phyloP scores from a whole-genome alignment of 495 filamentous ascomycete species.

The Aspergillus homomorphus region DNA sequence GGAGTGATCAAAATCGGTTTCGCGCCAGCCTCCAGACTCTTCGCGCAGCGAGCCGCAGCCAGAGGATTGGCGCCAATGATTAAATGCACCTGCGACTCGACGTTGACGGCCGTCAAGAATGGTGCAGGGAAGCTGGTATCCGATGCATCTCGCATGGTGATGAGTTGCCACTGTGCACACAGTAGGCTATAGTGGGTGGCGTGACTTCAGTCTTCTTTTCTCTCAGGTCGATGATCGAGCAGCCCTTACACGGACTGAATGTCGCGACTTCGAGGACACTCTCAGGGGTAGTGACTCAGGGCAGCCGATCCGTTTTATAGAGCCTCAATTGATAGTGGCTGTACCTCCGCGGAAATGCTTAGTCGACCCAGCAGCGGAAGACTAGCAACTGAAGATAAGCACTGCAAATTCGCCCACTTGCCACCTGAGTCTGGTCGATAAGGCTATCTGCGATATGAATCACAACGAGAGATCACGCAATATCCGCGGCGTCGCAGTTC shows the following conservation, averaged over 20 bases:
- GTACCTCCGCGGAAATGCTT: conserved; percentile 33
- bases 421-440: conserved; percentile 14
- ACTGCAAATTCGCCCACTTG: conserved; percentile 8
- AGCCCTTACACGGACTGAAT: too few species aligned
- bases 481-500: background rate
- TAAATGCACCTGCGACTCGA: conserved; percentile 73
- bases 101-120: conserved; percentile 76
- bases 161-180: conserved; percentile 15
- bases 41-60: conserved; percentile 75
- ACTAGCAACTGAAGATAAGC: conserved; percentile 20
- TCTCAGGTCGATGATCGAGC: background rate
- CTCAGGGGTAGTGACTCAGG: background rate
- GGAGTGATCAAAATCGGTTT: conserved; percentile 80
- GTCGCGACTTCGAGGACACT: background rate
- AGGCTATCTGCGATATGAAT: conserved; percentile 19
- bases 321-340: background rate
- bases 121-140: conserved; percentile 31
- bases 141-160: conserved; percentile 37
- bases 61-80: conserved; percentile 84
- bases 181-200: background rate
- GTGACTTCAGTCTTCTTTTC: background rate
- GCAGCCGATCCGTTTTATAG: background rate
- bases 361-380: background rate
- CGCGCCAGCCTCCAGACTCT: conserved; percentile 83
- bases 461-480: conserved; percentile 8